Evolutionary conservation across 208 protist species (phyloP).

Genomic region (Leishmania gerbilli): DNA sequence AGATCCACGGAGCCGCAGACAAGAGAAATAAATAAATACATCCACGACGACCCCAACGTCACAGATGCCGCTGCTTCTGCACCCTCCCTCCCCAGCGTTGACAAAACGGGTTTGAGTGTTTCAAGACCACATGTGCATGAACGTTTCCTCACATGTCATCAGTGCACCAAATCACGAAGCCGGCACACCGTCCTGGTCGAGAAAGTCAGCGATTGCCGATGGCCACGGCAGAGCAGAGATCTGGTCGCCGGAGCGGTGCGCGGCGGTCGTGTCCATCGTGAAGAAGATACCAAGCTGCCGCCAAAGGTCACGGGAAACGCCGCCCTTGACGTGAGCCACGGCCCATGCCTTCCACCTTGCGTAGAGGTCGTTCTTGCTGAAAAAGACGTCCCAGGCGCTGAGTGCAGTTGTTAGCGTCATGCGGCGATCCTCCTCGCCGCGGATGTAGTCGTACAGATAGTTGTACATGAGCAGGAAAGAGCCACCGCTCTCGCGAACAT

Average conservation of each 20-base stretch:
- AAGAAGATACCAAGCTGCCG: conserved; percentile 60
- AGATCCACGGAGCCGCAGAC: not conserved
- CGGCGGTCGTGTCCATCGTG: conserved; percentile 1
- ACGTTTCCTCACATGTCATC: not conserved
- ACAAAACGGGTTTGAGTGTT: not conserved
- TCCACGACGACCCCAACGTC: not conserved
- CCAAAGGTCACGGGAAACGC: conserved; percentile 86
- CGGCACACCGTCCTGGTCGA: conserved; percentile 31
- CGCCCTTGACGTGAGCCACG: conserved; percentile 30
- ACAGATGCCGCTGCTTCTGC: not conserved
- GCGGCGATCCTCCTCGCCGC: conserved; percentile 73
- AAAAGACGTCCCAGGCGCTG: conserved; percentile 68
- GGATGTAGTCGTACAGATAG: conserved; percentile 86
- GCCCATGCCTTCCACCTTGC: conserved; percentile 62
- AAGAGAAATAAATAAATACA: not conserved
- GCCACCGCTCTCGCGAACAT: conserved; percentile 36
- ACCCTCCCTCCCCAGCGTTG: not conserved
- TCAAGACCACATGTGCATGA: not conserved
- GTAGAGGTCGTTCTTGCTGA: conserved; percentile 36
- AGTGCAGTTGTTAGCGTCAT: conserved; percentile 54
- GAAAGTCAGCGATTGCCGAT: conserved; percentile 71
- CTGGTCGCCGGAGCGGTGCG: not conserved
- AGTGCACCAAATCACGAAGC: not conserved
- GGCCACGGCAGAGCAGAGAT: conserved; percentile 43
- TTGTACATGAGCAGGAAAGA: conserved; percentile 78